Base-by-base conservation (phyloP, 2,329 filamentous ascomycete genomes). In the Ceratocystis papillata region DNA sequence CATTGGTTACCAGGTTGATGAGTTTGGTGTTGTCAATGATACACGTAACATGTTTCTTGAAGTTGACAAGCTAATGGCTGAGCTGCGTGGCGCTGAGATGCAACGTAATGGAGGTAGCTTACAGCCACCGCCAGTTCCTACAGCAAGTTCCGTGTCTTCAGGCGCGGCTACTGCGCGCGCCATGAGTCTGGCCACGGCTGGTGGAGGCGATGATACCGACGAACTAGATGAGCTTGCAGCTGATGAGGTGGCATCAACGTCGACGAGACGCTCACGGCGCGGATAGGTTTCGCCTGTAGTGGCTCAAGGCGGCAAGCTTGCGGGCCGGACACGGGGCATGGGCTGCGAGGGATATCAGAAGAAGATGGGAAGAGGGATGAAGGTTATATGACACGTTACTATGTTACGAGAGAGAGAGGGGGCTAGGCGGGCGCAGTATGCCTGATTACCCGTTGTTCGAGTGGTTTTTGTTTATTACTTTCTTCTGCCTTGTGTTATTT, bases 21-120 rank as follows among this genome's bases (percentile, higher is more conserved):
- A 96, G 75, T 90, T 93, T 46, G 90, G 88, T 2, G 86, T 96
- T 37, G 92, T 96, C 41, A 87, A 89, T 67, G 90, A 96, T 72
- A 91, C 92, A 0, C 81, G 87, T 66, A 88, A 90, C 74, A 96
- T 96, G 91, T 95, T 90, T 71, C 81, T 88, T 67, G 89, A 93
- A 74, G 89, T 96, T 1, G 88, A 96, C 76, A 86, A 87, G 73
- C 83, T 88, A 22, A 82, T 96, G 17, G 84, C 83, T 48, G 86
- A 88, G 70, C 87, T 92, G 79, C 83, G 90, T 37, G 87, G 85
- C 64, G 88, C 87, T 1, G 88, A 95, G 72, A 81, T 81, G 68
- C 79, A 83, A 66, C 74, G 77, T 12, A 76, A 75, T 44, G 75
- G 75, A 73, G 37, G 66, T 59, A 67, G 68, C 53, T 66, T 59